Base-by-base conservation (phyloP, 805 yeast genomes). In the Saccharomycopsis oosterbeekiorum region DNA sequence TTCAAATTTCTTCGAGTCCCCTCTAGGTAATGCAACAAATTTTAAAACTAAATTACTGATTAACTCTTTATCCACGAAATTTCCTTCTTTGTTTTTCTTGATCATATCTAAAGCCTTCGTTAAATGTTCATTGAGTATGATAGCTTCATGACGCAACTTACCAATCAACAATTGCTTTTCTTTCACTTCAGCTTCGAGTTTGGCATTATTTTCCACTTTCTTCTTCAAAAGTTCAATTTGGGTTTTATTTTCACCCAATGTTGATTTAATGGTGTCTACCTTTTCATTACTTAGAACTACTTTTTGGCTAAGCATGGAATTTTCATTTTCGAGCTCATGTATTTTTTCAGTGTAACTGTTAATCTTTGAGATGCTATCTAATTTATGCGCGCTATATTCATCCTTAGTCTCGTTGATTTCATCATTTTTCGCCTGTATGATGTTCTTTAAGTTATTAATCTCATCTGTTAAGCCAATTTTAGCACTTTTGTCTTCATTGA, bases 1-100 rank as follows among this genome's bases (percentile, higher is more conserved):
- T 77, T 94, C 98, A 70, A 88, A 94, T 73, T 94, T 91, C 74
- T 92, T 93, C 9, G 96, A 81, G 71, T 94, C 99, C 1, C 94
- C 97, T 64, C 99, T 78, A 5, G 97, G 97, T 37, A 93, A 77
- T 40, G 86, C 86, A 17, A 94, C 80, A 73, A 92, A 94, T 60
- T 94, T 89, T 17, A 94, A 80, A 58, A 94, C 75, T 64, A 94
- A 77, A 71, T 94, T 94, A 1, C 97, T 86, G 4, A 94, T 84
- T 63, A 94, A 80, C 71, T 92, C 97, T 69, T 87, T 86, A 71
- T 93, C 98, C 1, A 93, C 90, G 9, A 86, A 80, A 57, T 85
- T 88, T 8, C 90, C 83, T 43, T 84, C 83, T 50, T 88, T 83
- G 59, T 86, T 88, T 69, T 85, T 85, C 68, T 91, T 89, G 62